Conservation (phyloP, 139 green algal species). For the Chlorella sp. region DNA sequence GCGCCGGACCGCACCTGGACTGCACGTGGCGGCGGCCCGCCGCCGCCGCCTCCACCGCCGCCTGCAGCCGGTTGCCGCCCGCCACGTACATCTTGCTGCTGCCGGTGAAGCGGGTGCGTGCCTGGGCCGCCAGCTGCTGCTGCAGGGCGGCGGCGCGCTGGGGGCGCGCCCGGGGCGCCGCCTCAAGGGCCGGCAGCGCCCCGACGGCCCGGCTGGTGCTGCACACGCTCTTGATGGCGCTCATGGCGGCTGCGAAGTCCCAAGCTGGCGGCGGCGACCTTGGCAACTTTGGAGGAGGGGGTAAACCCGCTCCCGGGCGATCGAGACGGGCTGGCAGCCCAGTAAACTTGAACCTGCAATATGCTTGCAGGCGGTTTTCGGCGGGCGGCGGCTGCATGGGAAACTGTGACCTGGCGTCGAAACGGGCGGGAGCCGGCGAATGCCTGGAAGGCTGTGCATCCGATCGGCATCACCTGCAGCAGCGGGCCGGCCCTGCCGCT, state of each 20-base stretch:
- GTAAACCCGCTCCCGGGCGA: too few species aligned
- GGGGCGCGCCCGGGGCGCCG: neutral
- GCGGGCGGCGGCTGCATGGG: too few species aligned
- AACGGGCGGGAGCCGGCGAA: too few species aligned
- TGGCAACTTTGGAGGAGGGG: too few species aligned
- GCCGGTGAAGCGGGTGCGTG: conserved; percentile 1
- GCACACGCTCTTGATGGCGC: neutral
- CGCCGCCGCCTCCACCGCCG: conserved; percentile 3
- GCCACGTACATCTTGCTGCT: conserved; percentile 23
- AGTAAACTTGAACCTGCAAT: too few species aligned
- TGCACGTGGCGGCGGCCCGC: neutral
- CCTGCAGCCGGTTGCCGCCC: conserved; percentile 13
- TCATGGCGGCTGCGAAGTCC: neutral
- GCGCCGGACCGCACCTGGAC: conserved; percentile 1
- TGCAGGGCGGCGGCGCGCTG: conserved; percentile 5
- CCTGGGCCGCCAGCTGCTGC: conserved; percentile 12
- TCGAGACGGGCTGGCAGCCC: too few species aligned
- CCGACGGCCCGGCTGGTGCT: neutral
- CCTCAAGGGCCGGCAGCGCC: neutral
- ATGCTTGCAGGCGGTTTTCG: too few species aligned
- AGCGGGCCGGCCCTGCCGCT: too few species aligned
- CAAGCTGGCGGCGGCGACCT: too few species aligned
- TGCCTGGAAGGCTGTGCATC: too few species aligned
- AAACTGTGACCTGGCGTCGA: too few species aligned
- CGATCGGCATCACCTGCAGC: too few species aligned